Evolutionary conservation across 345 rosid genomes (phyloP).

Genomic region (Isatis tinctoria): DNA sequence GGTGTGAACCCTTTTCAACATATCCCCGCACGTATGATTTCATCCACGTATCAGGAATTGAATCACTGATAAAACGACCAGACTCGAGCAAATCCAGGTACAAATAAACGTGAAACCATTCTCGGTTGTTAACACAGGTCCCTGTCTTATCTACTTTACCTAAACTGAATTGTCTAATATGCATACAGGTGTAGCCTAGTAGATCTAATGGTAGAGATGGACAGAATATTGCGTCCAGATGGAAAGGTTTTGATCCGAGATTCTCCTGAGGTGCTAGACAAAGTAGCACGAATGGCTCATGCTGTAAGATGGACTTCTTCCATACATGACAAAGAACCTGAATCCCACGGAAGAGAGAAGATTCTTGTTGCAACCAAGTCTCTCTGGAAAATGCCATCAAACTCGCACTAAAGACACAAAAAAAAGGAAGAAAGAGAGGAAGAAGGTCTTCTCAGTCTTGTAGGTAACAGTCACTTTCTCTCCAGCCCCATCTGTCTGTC

Average conservation of each 20-base stretch:
- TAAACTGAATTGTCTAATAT: constrained; percentile 1
- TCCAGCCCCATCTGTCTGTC: constrained; percentile 9
- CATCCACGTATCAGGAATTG: constrained; percentile 80
- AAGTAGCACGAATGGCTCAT: constrained; percentile 56
- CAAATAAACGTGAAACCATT: background rate
- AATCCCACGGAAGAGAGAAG: constrained; percentile 62
- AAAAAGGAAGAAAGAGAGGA: background rate
- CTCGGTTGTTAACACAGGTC: background rate
- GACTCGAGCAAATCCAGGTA: constrained; percentile 56
- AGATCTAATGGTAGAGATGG: constrained; percentile 92
- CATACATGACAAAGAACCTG: constrained; percentile 68
- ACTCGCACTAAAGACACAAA: constrained; percentile 37
- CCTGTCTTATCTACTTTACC: background rate
- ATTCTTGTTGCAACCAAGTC: constrained; percentile 70
- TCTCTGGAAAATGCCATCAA: constrained; percentile 56
- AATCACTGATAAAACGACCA: constrained; percentile 54
- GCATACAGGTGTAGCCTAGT: constrained; percentile 75
- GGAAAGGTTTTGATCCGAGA: constrained; percentile 79
- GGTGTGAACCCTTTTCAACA: constrained; percentile 99
- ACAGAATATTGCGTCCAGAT: constrained; percentile 81
- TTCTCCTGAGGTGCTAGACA: constrained; percentile 78
- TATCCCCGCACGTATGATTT: constrained; percentile 96
- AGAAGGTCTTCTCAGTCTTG: constrained; percentile 29
- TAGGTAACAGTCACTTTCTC: constrained; percentile 40
- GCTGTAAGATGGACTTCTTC: constrained; percentile 70